phyloP scores from a whole-genome alignment of 768 basidiomycete species.

The Agrocybe pediades region DNA sequence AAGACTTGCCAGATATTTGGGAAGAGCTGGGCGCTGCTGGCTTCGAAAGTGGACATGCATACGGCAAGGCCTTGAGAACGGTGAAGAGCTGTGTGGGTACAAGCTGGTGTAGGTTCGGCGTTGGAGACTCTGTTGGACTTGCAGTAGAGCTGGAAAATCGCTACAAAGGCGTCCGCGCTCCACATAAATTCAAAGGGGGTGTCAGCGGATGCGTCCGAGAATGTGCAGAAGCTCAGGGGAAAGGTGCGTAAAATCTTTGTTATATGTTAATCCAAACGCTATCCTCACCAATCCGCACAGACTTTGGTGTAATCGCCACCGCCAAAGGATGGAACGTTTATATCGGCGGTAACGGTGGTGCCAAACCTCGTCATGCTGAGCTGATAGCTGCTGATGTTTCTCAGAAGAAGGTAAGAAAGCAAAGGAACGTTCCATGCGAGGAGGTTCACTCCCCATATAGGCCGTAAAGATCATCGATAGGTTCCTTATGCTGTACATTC shows the following conservation, averaged over 20 bases:
- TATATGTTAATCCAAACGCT: not conserved
- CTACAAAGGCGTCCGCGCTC: conserved; percentile 67
- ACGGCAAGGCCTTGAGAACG: conserved; percentile 69
- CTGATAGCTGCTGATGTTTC: conserved; percentile 71
- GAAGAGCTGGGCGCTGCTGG: conserved; percentile 63
- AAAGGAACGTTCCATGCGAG: not conserved
- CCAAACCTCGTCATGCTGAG: conserved; percentile 58
- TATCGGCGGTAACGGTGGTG: conserved; percentile 73
- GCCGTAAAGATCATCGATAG: conserved; percentile 58
- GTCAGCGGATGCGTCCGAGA: conserved; percentile 76
- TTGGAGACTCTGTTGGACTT: conserved; percentile 76
- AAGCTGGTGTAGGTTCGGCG: conserved; percentile 66
- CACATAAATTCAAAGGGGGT: conserved; percentile 79
- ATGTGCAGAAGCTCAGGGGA: conserved; percentile 76
- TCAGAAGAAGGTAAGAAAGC: conserved; percentile 43
- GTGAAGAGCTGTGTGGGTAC: conserved; percentile 82
- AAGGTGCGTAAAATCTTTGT: conserved; percentile 9
- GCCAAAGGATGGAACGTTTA: conserved; percentile 84
- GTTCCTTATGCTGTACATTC: conserved; percentile 70
- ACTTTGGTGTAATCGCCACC: conserved; percentile 77
- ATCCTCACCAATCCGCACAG: conserved; percentile 29
- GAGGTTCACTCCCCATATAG: not conserved
- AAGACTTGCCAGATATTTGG: conserved; percentile 70
- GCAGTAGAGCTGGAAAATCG: conserved; percentile 73
- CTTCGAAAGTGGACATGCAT: conserved; percentile 78